Base-by-base conservation (phyloP, 306 rosid genomes). In the Mimosa bimucronata region DNA sequence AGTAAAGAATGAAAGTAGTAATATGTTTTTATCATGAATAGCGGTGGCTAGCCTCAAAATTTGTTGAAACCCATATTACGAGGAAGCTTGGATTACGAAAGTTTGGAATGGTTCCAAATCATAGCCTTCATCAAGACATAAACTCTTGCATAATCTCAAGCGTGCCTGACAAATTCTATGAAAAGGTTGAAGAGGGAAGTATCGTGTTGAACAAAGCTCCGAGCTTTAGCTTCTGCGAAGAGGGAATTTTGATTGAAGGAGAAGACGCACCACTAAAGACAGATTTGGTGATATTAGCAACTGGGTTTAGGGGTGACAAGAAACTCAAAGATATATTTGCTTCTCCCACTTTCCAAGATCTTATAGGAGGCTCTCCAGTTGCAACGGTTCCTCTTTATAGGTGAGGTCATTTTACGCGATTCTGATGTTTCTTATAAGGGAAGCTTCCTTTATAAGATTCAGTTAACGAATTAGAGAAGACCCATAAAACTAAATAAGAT, bases 51-150 rank as follows among this genome's bases (percentile, higher is more conserved):
- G 60, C 79, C 76, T 85, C 91, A 5, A 89, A 86, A 77, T 68
- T 92, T 34, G 97, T 92, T 23, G 96, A 92, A 81, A 88, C 89
- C 55, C 16, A 89, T 53, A 46, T 89, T 37, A 79, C 5, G 25
- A 78, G 69, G 62, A 90, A 90, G 86, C 85, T 78, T 8, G 66
- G 66, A 21, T 64, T 92, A 75, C 38, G 26, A 9, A 90, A 89
- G 87, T 83, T 83, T 26, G 96, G 97, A 52, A 85, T 92, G 96
- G 89, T 92, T 9, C 96, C 96, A 2, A 76, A 52, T 52, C 94
- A 88, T 10, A 80, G 91, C 50, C 89, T 92, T 69, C 86, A 83
- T 38, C 79, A 87, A 61, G 67, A 87, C 7, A 16, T 92, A 0
- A 88, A 78, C 78, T 61, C 93, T 7, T 87, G 96, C 82, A 6